These are phyloP conservation scores for Paratinospora sagittata DNA, from an alignment of 164 flowering plant species.

Conservation along the genomic window DNA sequence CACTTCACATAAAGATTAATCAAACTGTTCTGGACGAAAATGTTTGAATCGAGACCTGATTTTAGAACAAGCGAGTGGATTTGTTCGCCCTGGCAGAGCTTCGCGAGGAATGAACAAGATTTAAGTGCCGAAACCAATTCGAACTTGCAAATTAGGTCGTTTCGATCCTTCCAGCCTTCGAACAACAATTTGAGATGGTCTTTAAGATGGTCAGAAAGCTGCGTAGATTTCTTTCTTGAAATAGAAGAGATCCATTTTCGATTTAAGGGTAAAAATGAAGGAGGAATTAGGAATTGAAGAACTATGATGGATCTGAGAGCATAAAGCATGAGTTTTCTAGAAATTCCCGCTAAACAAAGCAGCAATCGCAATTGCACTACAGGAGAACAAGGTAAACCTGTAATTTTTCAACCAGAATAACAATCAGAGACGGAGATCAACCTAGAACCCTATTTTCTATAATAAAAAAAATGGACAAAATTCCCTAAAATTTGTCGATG, in stretches of 20 bases:
- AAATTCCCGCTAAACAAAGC: neutral
- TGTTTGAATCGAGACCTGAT: slow-evolving; percentile 50
- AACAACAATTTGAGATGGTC: slow-evolving; percentile 16
- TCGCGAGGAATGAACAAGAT: slow-evolving; percentile 39
- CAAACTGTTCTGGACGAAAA: slow-evolving; percentile 61
- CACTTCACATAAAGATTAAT: slow-evolving; percentile 65
- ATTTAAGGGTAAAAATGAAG: too few relatives aligned
- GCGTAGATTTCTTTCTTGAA: neutral
- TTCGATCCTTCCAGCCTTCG: slow-evolving; percentile 5
- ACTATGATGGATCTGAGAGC: too few relatives aligned
- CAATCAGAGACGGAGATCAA: too few relatives aligned
- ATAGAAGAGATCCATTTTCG: slow-evolving; percentile 31
- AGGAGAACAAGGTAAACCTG: too few relatives aligned
- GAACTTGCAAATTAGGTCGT: slow-evolving; percentile 25
- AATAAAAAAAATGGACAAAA: neutral
- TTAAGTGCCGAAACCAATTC: slow-evolving; percentile 56
- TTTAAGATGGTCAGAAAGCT: neutral
- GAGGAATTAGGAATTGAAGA: too few relatives aligned
- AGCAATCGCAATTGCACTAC: too few relatives aligned
- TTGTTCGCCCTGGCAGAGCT: slow-evolving; percentile 42
- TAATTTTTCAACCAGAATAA: too few relatives aligned
- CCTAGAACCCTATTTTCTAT: neutral
- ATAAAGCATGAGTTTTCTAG: too few relatives aligned
- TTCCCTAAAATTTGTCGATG: too few relatives aligned
- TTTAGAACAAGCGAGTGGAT: slow-evolving; percentile 48